Evolutionary conservation across 1,284 basidiomycete species (phyloP).

Genomic region (Melanopsichium pennsylvanicum): DNA sequence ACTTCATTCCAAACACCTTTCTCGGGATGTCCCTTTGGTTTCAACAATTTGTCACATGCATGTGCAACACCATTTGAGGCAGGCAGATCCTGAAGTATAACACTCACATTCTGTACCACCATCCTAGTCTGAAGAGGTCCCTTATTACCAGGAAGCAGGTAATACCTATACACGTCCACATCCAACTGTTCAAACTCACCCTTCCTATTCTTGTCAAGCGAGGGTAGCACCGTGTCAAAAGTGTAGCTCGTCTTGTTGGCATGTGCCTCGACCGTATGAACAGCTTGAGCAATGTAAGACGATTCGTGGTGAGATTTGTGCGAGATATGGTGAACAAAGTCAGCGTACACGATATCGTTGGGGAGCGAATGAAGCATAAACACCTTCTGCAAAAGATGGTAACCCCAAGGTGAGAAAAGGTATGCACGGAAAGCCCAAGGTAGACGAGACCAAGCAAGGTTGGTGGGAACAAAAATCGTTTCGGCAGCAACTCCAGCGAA

Average conservation of each 20-base stretch:
- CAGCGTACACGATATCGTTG: constrained; percentile 71
- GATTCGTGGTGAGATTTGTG: no score
- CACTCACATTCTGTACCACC: constrained; percentile 71
- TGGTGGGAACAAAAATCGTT: constrained; percentile 75
- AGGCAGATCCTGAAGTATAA: constrained; percentile 71
- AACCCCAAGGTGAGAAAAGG: constrained; percentile 77
- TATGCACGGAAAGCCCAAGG: constrained; percentile 72
- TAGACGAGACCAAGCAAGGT: constrained; percentile 73
- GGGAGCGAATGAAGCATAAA: constrained; percentile 76
- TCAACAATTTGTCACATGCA: constrained; percentile 68
- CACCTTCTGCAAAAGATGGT: constrained; percentile 72
- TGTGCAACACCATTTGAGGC: constrained; percentile 75
- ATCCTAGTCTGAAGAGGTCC: constrained; percentile 69
- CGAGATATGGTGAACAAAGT: constrained; percentile 68
- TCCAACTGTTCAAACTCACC: constrained; percentile 44
- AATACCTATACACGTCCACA: constrained; percentile 53
- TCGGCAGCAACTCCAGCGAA: constrained; percentile 70
- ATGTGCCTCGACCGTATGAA: constrained; percentile 2
- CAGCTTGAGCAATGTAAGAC: background rate
- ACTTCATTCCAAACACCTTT: constrained; percentile 47
- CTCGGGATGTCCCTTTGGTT: constrained; percentile 43
- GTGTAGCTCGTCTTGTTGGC: constrained; percentile 52
- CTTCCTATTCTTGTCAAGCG: constrained; percentile 27
- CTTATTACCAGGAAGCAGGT: constrained; percentile 48
- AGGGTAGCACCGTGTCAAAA: constrained; percentile 46